These are phyloP conservation scores for Hanseniaspora thailandica DNA, from an alignment of 805 yeast genomes.

Conservation along the genomic window DNA sequence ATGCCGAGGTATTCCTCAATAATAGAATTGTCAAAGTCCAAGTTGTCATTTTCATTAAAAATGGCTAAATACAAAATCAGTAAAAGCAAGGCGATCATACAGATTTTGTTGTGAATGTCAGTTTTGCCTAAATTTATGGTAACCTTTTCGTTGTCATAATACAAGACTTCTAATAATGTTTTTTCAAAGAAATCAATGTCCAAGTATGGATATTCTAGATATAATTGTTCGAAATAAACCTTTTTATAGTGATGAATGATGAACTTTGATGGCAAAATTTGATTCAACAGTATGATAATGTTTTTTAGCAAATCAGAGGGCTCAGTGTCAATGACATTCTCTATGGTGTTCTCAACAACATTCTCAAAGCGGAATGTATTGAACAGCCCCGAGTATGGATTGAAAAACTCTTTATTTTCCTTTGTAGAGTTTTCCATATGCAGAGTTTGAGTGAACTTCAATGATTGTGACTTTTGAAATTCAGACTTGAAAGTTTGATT, in stretches of 20 bases:
- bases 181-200: conserved; percentile 26
- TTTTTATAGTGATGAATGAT: conserved; percentile 22
- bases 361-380: conserved; percentile 1
- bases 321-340: conserved; percentile 22
- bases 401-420: background rate
- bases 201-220: conserved; percentile 24
- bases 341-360: conserved; percentile 17
- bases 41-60: conserved; percentile 8
- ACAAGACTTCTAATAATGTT: conserved; percentile 21
- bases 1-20: conserved; percentile 19
- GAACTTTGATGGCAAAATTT: conserved; percentile 23
- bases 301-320: conserved; percentile 23
- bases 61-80: conserved; percentile 23
- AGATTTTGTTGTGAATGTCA: conserved; percentile 24
- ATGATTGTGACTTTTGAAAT: conserved; percentile 1
- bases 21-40: conserved; percentile 18
- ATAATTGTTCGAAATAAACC: conserved; percentile 24
- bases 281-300: conserved; percentile 21
- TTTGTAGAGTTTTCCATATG: background rate
- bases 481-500: background rate
- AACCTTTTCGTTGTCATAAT: conserved; percentile 19
- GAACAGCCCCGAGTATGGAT: background rate
- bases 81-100: conserved; percentile 22
- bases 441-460: background rate
- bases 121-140: conserved; percentile 22